Conservation (phyloP, 345 rosid genomes). For the Corchorus olitorius region DNA sequence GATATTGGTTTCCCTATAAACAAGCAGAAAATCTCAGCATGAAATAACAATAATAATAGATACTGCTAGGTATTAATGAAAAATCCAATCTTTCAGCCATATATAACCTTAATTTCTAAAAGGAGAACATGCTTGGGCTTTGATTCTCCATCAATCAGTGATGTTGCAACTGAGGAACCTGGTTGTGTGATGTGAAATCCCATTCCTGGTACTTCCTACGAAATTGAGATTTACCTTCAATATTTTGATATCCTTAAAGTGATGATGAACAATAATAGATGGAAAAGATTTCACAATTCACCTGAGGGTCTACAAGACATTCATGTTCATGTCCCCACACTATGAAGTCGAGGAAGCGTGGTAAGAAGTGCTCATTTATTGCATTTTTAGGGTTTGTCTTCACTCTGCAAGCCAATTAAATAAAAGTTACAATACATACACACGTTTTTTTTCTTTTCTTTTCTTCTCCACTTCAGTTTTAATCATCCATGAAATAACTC, state of each 20-base stretch:
- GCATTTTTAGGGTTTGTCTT: conserved; percentile 98
- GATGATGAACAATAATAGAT: neutral
- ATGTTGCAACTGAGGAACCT: conserved; percentile 98
- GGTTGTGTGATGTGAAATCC: conserved; percentile 99
- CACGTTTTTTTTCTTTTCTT: neutral
- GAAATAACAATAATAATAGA: conserved; percentile 17
- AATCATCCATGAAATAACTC: conserved; percentile 16
- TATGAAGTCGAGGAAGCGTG: conserved; percentile 88
- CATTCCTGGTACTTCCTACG: conserved; percentile 96
- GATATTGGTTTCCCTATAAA: conserved; percentile 88
- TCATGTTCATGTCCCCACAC: conserved; percentile 99
- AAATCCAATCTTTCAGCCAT: conserved; percentile 24
- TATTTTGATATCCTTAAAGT: conserved; percentile 28
- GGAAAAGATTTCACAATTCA: conserved; percentile 22
- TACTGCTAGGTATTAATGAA: conserved; percentile 13
- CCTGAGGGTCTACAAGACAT: conserved; percentile 96
- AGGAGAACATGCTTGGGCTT: conserved; percentile 97
- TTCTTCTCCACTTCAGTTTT: conserved; percentile 2
- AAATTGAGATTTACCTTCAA: conserved; percentile 41
- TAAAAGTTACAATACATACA: neutral
- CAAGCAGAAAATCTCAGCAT: conserved; percentile 17
- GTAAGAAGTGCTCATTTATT: conserved; percentile 93
- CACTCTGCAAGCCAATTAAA: conserved; percentile 54
- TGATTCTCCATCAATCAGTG: conserved; percentile 98
- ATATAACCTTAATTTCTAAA: conserved; percentile 86